Evolutionary conservation across 2,329 filamentous ascomycete genomes (phyloP).

Genomic region (Neoascochyta sp.): DNA sequence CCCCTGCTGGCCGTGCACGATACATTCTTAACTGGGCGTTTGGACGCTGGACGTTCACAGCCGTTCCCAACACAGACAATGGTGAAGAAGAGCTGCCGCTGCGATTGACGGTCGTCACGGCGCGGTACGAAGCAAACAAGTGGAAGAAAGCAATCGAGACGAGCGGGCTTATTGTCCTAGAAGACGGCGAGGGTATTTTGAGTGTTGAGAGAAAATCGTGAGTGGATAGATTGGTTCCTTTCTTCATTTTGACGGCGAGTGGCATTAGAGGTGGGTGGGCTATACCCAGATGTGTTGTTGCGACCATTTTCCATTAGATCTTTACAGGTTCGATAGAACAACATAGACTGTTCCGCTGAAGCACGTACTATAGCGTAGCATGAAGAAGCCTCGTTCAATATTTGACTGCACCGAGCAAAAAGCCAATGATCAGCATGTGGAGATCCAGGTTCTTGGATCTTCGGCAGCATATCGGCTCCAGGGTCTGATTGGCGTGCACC

Average conservation of each 20-base stretch:
- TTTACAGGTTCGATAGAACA: too few species aligned
- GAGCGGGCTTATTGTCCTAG: conserved; percentile 43
- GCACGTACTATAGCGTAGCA: too few species aligned
- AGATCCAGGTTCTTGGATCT: too few species aligned
- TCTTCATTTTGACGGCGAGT: too few species aligned
- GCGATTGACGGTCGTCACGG: conserved; percentile 73
- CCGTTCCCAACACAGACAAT: conserved; percentile 39
- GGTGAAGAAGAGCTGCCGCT: conserved; percentile 53
- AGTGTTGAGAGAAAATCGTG: conserved; percentile 14
- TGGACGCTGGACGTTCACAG: conserved; percentile 87
- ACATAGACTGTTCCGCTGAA: too few species aligned
- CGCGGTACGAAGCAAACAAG: conserved; percentile 67
- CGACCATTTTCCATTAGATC: too few species aligned
- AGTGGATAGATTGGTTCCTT: neutral
- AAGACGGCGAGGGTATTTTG: conserved; percentile 22
- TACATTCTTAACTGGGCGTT: conserved; percentile 99
- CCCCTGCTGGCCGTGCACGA: conserved; percentile 44
- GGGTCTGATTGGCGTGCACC: too few species aligned
- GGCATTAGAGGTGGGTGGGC: neutral
- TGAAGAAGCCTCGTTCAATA: too few species aligned
- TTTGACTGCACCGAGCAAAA: too few species aligned
- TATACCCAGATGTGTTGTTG: too few species aligned
- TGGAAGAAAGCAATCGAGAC: conserved; percentile 71
- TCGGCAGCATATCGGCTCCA: too few species aligned
- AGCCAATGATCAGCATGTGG: too few species aligned